Conservation (phyloP, 495 filamentous ascomycete genomes). For the Neurospora sp. region DNA sequence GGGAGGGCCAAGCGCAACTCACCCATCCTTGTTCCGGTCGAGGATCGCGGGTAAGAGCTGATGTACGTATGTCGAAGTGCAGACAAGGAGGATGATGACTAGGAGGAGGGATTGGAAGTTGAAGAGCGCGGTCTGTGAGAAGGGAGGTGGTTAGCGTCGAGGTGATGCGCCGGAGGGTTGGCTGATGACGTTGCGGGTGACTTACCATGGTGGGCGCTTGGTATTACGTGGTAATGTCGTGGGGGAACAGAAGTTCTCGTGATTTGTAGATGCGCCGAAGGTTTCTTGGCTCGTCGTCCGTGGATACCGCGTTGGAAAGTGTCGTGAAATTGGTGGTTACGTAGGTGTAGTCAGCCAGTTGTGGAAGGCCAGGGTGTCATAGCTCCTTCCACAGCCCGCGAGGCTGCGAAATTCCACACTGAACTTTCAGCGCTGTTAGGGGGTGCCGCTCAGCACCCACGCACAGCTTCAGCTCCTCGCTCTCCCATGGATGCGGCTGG, state of each 20-base stretch:
- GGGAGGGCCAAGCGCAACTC: conserved; percentile 13
- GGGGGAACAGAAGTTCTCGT: neutral
- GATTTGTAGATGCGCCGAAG: neutral
- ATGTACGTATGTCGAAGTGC: conserved; percentile 88
- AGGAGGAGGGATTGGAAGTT: conserved; percentile 93
- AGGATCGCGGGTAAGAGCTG: conserved; percentile 83
- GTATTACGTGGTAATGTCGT: neutral
- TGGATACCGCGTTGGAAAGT: neutral
- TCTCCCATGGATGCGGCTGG: neutral
- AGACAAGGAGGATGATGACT: conserved; percentile 89
- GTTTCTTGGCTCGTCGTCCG: neutral
- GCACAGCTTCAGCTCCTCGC: neutral
- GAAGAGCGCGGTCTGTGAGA: conserved; percentile 78
- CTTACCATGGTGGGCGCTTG: neutral
- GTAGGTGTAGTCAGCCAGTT: neutral
- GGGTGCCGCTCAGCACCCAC: neutral
- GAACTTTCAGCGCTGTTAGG: neutral
- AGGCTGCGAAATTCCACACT: neutral
- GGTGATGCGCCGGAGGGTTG: neutral
- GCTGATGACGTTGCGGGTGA: neutral
- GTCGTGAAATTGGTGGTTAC: neutral
- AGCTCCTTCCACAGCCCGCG: conserved; percentile 5
- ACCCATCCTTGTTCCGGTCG: conserved; percentile 88
- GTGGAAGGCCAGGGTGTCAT: conserved; percentile 7
- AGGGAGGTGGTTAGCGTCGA: neutral